Base-by-base conservation (phyloP, 2,329 filamentous ascomycete species). In the Alternaria triticina region DNA sequence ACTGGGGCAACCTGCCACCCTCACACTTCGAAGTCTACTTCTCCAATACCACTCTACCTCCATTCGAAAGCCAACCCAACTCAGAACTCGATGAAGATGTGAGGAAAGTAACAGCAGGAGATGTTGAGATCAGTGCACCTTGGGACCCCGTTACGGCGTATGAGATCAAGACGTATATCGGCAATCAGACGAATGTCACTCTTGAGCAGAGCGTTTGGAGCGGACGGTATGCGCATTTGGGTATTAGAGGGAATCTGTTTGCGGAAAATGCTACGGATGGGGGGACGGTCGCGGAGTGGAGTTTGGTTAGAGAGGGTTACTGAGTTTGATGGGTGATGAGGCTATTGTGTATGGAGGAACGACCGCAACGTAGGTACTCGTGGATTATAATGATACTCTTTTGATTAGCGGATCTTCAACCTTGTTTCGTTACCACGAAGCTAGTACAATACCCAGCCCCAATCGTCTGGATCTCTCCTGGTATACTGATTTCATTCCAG, bases 1-100 rank as follows among this genome's bases (percentile, higher is more conserved):
- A 89, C 74, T 91, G 87, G 88, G 87, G 84, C 0, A 80, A 85
- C 54, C 78, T 82, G 2, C 88, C 88, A 0, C 88, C 89, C 0
- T 71, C 76, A 2, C 83, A 82, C 59, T 89, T 84, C 56, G 82
- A 79, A 2, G 82, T 91, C 3, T 81, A 84, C 10, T 85, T 90
- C 74, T 84, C 83, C 66, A 88, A 89, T 70, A 68, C 74, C 9
- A 81, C 82, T 0, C 63, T 77, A 5, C 74, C 73, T 5, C 65
- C 73, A 1, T 75, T 77, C 43, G 13, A 40, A 25, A 25, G 49
- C 7, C 20, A 13, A 7, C 67, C 60, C 1, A 11, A 1, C n/a
- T 46, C 5, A 15, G 52, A 13, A 4, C 20, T 2, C 2, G 23
- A 10, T 0, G 36, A 55, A 3, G 72, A 72, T n/a, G 58, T 75